Base-by-base conservation (phyloP, 1,284 basidiomycete species). In the Phlebopus sp. region DNA sequence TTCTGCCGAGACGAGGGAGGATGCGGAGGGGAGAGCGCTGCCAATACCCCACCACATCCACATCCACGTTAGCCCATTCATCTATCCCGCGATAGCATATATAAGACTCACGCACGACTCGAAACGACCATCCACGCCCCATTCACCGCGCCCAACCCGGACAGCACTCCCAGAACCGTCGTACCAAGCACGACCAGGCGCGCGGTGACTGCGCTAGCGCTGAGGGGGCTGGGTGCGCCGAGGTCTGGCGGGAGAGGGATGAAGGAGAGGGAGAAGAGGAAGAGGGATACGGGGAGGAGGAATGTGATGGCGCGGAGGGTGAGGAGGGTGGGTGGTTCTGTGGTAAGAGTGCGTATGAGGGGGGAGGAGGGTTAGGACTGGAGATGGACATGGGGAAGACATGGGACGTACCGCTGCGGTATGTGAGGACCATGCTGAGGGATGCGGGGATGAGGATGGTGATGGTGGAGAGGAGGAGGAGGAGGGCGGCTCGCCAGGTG, bases 181-280 rank as follows among this genome's bases (percentile, higher is more conserved):
- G 82, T 88, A 3, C 87, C 87, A 23, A 90, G 65, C 5, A 88
- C 82, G n/a, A 84, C 77, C n/a, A 90, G 71, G 10, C 86, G 77
- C 3, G 82, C 72, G 2, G 86, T 65, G n/a, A n/a, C n/a, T 0
- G 75, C n/a, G n/a, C n/a, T 72, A 1, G 74, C 63, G 7, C 72
- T 75, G 9, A 75, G 63, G 1, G 74, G 58, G 42, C 74, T 74
- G 25, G 73, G 61, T 4, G 70, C 58, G 19, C 66, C 58, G 15
- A 82, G 62, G 14, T 72, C 74, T 17, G 67, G 47, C 2, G 86
- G 86, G 9, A 89, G 70, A 1, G 87, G 86, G 15, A 90, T 74
- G 45, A 78, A 78, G 7, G 82, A 84, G 14, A 90, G 65, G 1
- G 73, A 63, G 53, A 81, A 74, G 25, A 88, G 68, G 57, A 81